Base-by-base conservation (phyloP, 352 stramenopile genomes). In the Globisporangium abappressorium region DNA sequence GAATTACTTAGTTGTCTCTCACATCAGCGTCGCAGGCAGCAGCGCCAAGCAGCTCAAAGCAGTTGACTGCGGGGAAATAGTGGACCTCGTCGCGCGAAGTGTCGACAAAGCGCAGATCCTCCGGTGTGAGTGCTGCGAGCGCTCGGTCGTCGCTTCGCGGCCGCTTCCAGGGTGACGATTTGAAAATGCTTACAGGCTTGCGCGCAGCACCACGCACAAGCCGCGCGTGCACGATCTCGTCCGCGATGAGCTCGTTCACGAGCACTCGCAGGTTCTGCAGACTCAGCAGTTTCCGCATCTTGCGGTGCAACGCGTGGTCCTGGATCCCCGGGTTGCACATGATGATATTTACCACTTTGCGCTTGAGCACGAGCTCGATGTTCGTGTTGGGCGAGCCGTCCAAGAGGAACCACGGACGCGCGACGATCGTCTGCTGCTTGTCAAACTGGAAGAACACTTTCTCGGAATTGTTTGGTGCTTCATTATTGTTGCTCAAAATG, bases 31-130 rank as follows among this genome's bases (percentile, higher is more conserved):
- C 85, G 64, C 79, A 91, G 3, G 73, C 79, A 11, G 74, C 75
- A 18, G 74, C 76, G 2, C 87, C 87, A 33, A 95, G 72, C 15
- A 91, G 57, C 57, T 93, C 87, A n/a, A 95, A 79, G 57, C 85
- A 93, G 66, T 92, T 90, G 22, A 90, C 74, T 0, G 84, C 73
- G 6, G 87, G 85, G 33, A 95, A 95, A 65, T 90, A 95, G 63
- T 84, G 81, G 18, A 95, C 66, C 18, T 68, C 74, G 26, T 92
- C 84, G 55, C 72, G 69, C 15, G 59, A 56, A 61, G 78, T 75
- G 51, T 91, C 73, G 14, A 92, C 68, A 46, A 79, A 83, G 55
- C 81, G 78, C 15, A 89, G 58, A 26, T 86, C 71, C 3, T 82
- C 80, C 18, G 83, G 69, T 14, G 51, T 74, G 33, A 90, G 68